phyloP scores from a whole-genome alignment of 1,139 yeast species.

The Lodderomyces beijingensis region DNA sequence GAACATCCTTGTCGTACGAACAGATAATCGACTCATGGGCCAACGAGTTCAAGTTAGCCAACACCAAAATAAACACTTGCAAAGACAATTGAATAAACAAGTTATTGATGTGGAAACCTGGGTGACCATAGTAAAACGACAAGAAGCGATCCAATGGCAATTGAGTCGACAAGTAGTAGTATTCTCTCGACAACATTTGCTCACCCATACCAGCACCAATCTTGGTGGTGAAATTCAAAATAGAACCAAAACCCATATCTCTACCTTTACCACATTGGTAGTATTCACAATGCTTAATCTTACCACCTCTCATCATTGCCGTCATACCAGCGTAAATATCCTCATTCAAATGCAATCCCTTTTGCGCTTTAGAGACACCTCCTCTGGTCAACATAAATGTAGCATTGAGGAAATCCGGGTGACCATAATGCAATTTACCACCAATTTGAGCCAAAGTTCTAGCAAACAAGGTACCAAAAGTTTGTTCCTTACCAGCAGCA shows the following conservation, averaged over 20 bases:
- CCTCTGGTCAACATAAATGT: constrained; percentile 97
- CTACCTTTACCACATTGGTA: constrained; percentile 99
- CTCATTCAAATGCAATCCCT: constrained; percentile 96
- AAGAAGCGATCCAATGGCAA: constrained; percentile 95
- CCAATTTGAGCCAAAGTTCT: constrained; percentile 98
- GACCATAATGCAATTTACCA: constrained; percentile 98
- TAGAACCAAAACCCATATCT: constrained; percentile 98
- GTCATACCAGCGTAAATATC: constrained; percentile 99
- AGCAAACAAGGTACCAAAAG: constrained; percentile 96
- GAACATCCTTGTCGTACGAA: constrained; percentile 76
- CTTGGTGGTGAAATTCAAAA: constrained; percentile 96
- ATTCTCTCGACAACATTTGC: constrained; percentile 97
- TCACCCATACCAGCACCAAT: constrained; percentile 99
- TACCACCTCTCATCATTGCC: constrained; percentile 96
- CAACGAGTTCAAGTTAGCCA: constrained; percentile 86
- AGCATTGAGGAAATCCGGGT: constrained; percentile 96
- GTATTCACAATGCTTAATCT: constrained; percentile 98
- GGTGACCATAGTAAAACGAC: constrained; percentile 97
- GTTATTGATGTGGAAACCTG: constrained; percentile 98
- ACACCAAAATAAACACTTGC: constrained; percentile 86
- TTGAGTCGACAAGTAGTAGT: constrained; percentile 95
- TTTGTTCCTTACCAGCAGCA: constrained; percentile 99
- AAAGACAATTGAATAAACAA: constrained; percentile 92
- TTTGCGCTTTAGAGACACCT: constrained; percentile 98
- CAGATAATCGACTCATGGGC: constrained; percentile 89